Base-by-base conservation (phyloP, 2,329 filamentous ascomycete species). In the Cladophialophora chaetospira region DNA sequence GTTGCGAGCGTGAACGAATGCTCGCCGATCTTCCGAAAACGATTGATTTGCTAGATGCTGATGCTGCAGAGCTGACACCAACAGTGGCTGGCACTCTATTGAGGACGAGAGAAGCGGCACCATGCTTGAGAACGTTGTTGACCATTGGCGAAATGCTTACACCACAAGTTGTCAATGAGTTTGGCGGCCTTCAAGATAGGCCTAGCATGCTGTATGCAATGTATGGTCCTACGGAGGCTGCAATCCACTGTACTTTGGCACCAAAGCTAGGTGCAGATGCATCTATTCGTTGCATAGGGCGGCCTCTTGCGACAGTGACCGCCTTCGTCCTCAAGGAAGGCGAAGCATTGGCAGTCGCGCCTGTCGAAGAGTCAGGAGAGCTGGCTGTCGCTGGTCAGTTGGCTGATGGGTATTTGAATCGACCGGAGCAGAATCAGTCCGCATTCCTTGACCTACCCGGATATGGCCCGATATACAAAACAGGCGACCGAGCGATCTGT, bases 101-200 rank as follows among this genome's bases (percentile, higher is more conserved):
- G 15, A 82, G 83, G 19, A 84, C 75, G n/a, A 81, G 90, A 62
- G 70, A 77, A 2, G 83, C 82, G 46, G 89, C 86, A 0, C 91
- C 91, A 0, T 74, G 75, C 0, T 71, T 97, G 33, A 84, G 81
- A 50, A 73, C 92, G 0, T 77, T 97, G 0, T 74, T 97, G 21
- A 96, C 91, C 0, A 96, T 96, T 64, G 92, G 92, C 4, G 92
- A 97, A 72, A 96, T 96, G 91, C 81, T 97, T 31, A 96, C 88
- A 3, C 78, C 81, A 38, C 82, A 84, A 6, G 87, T 97, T 1
- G 79, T 96, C 19, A 75, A 83, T 31, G 90, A 95, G 68, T 97
- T 94, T 76, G 91, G 90, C 4, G 83, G 83, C 2, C 74, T 77
- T 8, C 67, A 71, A 0, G 68, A 68, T 0, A 73, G 72, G 5